Base-by-base conservation (phyloP, 352 stramenopile species). In the Pythium oligandrum region DNA sequence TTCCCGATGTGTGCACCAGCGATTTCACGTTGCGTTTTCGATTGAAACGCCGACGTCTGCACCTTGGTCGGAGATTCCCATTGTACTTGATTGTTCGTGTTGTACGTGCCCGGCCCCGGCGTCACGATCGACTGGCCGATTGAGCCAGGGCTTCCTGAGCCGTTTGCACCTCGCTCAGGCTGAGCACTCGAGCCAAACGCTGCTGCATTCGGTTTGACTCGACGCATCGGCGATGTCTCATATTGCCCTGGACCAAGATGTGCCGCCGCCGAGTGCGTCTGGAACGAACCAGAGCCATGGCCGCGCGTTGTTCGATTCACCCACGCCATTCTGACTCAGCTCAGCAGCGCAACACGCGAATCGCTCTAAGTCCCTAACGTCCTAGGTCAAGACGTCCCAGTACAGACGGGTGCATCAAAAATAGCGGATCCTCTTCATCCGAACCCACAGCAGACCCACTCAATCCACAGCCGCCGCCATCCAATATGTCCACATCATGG, bases 271-370 rank as follows among this genome's bases (percentile, higher is more conserved):
- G 67, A 66, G 4, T 51, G 35, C 0, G 48, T 32, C 30, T 72
- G 63, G 32, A 83, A 62, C 34, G 63, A 74, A 3, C 69, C 68
- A 3, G 62, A 58, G 34, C 66, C 70, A 48, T 81, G 73, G 11
- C 86, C 73, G 6, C 79, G 75, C 6, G 56, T 79, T 50, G 79
- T 87, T 38, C 79, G 79, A 43, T 83, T 81, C 51, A 88, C 79
- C 79, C 79, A 90, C 54, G 79, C 79, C 79, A 90, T 90, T 6
- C 35, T 46, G n/a, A 40, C 31, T 30, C 45, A n/a, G 43, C 6
- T 11, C 6, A 47, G 17, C 17, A 26, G 17, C 17, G 17, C 17
- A 26, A 26, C 17, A 26, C 17, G 17, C 17, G 17, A 26, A 26
- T 26, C 17, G 17, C 17, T 26, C 17, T 26, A 26, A 26, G 17